Evolutionary conservation across 805 yeast species (phyloP).

Genomic region (Saturnispora saitoi): DNA sequence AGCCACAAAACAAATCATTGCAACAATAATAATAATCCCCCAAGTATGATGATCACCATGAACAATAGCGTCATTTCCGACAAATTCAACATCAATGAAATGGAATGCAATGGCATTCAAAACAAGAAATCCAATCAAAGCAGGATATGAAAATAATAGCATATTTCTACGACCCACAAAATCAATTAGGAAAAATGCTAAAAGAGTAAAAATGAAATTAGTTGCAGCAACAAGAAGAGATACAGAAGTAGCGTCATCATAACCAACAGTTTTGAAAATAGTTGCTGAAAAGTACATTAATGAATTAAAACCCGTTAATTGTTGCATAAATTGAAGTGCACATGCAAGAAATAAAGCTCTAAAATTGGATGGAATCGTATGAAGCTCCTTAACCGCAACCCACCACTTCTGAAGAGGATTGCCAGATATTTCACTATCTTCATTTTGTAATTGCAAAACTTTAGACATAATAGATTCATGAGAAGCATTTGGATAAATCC

Average conservation of each 20-base stretch:
- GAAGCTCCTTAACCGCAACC: slow-evolving; percentile 57
- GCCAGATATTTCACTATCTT: slow-evolving; percentile 35
- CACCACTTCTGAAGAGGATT: slow-evolving; percentile 37
- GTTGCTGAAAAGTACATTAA: slow-evolving; percentile 93
- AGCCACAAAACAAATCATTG: slow-evolving; percentile 83
- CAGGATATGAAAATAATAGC: slow-evolving; percentile 71
- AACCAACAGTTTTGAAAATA: slow-evolving; percentile 86
- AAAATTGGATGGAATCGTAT: slow-evolving; percentile 65
- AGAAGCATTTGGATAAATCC: slow-evolving; percentile 55
- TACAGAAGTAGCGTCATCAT: slow-evolving; percentile 84
- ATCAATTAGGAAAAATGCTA: slow-evolving; percentile 85
- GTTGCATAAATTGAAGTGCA: slow-evolving; percentile 93
- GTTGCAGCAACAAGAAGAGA: slow-evolving; percentile 92
- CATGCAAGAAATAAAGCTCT: slow-evolving; percentile 87
- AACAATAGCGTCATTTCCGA: slow-evolving; percentile 36
- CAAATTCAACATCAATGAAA: slow-evolving; percentile 58
- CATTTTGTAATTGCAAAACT: slow-evolving; percentile 52
- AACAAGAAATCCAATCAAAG: slow-evolving; percentile 69
- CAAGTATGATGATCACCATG: slow-evolving; percentile 56
- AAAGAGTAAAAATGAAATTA: slow-evolving; percentile 77
- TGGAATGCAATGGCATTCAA: slow-evolving; percentile 90
- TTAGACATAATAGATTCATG: slow-evolving; percentile 57
- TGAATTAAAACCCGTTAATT: slow-evolving; percentile 93
- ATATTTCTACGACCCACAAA: slow-evolving; percentile 81
- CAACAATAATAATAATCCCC: slow-evolving; percentile 80